A percentile compares a stretch with the other conserved stretches of the same genome.
Conservation (phyloP, 371 early-diverging fungal species). For the Mucor mucedo region DNA sequence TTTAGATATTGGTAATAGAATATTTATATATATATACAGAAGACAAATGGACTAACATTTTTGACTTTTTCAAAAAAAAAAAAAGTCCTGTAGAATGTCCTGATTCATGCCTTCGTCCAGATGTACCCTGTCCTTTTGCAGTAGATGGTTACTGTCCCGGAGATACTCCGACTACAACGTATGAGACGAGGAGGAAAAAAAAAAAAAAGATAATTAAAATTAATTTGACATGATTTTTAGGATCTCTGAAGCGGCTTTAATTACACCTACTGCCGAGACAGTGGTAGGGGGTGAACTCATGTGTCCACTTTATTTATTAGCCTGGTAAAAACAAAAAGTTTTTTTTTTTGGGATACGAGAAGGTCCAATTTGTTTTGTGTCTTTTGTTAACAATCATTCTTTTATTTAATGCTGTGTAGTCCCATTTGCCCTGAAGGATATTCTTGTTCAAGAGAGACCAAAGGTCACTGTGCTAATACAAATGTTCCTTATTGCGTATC, state of each 20-base stretch:
- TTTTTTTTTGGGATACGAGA: too few species aligned
- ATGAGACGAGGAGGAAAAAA: neutral
- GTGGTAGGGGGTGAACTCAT: slow-evolving; percentile 1
- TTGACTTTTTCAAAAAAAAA: neutral
- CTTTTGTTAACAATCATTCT: too few species aligned
- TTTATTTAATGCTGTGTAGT: neutral
- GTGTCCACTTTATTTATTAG: slow-evolving; percentile 11
- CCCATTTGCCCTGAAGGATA: slow-evolving; percentile 10
- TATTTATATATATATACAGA: too few species aligned
- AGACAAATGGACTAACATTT: neutral
- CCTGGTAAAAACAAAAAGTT: neutral
- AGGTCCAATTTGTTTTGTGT: neutral
- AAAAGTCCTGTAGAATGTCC: slow-evolving; percentile 30
- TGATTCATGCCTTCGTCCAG: slow-evolving; percentile 10
- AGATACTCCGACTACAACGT: neutral
- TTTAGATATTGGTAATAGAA: neutral
- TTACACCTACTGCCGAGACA: neutral
- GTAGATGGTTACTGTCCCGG: slow-evolving; percentile 13
- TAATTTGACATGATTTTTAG: neutral
- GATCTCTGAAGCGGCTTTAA: neutral
- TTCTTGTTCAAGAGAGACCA: slow-evolving; percentile 6
- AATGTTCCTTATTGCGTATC: slow-evolving; percentile 15
- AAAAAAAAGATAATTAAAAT: neutral
- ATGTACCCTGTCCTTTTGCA: slow-evolving; percentile 18
- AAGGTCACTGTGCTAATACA: slow-evolving; percentile 18